Conservation (phyloP, 257 asterid species). For the Scutellaria galericulata region DNA sequence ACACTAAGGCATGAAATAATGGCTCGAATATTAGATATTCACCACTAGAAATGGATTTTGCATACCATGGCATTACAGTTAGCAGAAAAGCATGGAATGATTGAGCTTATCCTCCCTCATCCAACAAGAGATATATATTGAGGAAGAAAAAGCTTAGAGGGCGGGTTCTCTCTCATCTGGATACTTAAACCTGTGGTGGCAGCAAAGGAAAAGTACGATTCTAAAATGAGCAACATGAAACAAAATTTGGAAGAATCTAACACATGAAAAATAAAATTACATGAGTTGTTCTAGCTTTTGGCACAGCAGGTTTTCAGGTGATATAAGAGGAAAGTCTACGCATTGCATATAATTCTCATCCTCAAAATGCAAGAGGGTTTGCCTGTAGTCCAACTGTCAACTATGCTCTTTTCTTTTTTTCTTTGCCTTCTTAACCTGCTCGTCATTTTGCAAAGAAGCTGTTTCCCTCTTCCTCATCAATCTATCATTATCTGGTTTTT, state of each 20-base stretch:
- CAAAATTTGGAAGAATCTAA: not conserved
- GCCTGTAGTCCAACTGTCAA: slow-evolving; percentile 33
- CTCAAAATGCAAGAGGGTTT: slow-evolving; percentile 10
- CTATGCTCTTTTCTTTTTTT: slow-evolving; percentile 43
- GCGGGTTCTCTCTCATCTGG: not conserved
- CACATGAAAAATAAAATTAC: not conserved
- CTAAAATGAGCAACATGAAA: not conserved
- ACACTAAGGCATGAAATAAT: not conserved
- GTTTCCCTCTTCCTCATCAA: slow-evolving; percentile 32
- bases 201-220: not conserved
- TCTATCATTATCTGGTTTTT: slow-evolving; percentile 31
- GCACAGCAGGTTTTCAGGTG: not conserved
- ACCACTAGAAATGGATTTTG: not conserved
- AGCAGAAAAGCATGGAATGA: not conserved
- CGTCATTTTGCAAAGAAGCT: slow-evolving; percentile 25
- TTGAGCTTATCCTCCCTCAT: not conserved
- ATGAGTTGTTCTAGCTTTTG: not conserved
- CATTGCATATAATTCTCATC: not conserved
- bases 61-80: not conserved
- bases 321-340: not conserved
- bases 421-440: slow-evolving; percentile 47
- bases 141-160: not conserved
- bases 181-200: slow-evolving; percentile 4
- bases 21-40: slow-evolving; percentile 6
- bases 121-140: no score